Percentiles rank a stretch among this genome's conserved stretches.
These are phyloP conservation scores for Smittium culicis DNA, from an alignment of 371 early-diverging fungal genomes.

Conservation along the genomic window DNA sequence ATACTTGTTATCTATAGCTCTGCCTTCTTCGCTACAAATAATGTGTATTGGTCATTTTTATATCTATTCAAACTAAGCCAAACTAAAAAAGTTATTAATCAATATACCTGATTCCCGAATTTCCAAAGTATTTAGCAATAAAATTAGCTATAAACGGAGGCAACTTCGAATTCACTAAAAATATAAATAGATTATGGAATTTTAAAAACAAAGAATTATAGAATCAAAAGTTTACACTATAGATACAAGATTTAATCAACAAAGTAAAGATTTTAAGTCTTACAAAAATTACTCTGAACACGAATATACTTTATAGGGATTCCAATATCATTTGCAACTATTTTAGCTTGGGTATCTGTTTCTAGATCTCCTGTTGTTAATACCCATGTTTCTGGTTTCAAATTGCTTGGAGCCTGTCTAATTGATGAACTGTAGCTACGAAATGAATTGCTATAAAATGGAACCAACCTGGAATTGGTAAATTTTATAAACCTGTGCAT, in stretches of 20 bases:
- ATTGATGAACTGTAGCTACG: neutral
- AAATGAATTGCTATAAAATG: too few species aligned
- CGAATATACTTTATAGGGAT: neutral
- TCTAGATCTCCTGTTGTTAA: neutral
- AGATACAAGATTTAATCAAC: neutral
- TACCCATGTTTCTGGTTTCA: slow-evolving; percentile 7
- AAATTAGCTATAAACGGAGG: neutral
- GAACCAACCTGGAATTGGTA: too few species aligned
- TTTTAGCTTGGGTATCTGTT: neutral
- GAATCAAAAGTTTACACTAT: neutral
- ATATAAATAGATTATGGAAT: neutral
- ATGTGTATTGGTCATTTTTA: neutral
- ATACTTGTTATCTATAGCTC: neutral
- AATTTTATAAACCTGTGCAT: too few species aligned
- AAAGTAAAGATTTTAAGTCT: neutral
- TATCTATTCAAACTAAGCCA: neutral
- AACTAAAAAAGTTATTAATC: neutral
- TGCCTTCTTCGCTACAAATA: neutral
- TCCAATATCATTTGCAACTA: slow-evolving; percentile 1
- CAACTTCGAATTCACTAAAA: neutral
- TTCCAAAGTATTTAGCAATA: neutral
- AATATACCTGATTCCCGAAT: slow-evolving; percentile 2
- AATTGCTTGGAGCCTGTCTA: neutral
- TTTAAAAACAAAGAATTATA: neutral
- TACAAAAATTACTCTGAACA: neutral